Evolutionary conservation across 108 stramenopile genomes (phyloP).

Genomic region (Skeletonema tropicum): DNA sequence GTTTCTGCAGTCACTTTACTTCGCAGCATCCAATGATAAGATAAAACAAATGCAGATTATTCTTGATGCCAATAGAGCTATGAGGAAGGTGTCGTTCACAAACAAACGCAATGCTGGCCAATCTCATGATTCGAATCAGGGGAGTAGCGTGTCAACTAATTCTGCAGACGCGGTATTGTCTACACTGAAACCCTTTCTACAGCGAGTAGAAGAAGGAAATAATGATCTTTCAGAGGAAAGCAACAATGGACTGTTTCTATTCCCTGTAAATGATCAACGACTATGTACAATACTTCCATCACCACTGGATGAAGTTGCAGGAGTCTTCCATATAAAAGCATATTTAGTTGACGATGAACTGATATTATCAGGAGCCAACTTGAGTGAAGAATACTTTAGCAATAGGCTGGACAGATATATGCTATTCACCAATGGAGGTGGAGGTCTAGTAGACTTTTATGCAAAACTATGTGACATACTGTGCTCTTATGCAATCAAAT

Average conservation of each 20-base stretch:
- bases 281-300: slow-evolving; percentile 62
- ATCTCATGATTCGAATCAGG: slow-evolving; percentile 5
- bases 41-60: slow-evolving; percentile 58
- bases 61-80: slow-evolving; percentile 75
- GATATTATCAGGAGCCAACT: slow-evolving; percentile 83
- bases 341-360: slow-evolving; percentile 83
- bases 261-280: slow-evolving; percentile 59
- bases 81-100: slow-evolving; percentile 61
- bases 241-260: slow-evolving; percentile 52
- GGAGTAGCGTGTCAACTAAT: slow-evolving; percentile 8
- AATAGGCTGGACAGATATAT: slow-evolving; percentile 86
- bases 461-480: slow-evolving; percentile 62
- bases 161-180: slow-evolving; percentile 34
- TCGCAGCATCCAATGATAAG: slow-evolving; percentile 18
- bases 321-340: slow-evolving; percentile 89
- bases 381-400: slow-evolving; percentile 84
- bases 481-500: slow-evolving; percentile 57
- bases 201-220: slow-evolving; percentile 42
- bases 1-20: slow-evolving; percentile 58
- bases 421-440: slow-evolving; percentile 63
- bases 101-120: slow-evolving; percentile 5
- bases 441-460: slow-evolving; percentile 82
- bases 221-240: slow-evolving; percentile 15
- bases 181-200: slow-evolving; percentile 50
- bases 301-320: slow-evolving; percentile 81